Evolutionary conservation across 2,329 filamentous ascomycete species (phyloP).

Genomic region (Setomelanomma holmii): DNA sequence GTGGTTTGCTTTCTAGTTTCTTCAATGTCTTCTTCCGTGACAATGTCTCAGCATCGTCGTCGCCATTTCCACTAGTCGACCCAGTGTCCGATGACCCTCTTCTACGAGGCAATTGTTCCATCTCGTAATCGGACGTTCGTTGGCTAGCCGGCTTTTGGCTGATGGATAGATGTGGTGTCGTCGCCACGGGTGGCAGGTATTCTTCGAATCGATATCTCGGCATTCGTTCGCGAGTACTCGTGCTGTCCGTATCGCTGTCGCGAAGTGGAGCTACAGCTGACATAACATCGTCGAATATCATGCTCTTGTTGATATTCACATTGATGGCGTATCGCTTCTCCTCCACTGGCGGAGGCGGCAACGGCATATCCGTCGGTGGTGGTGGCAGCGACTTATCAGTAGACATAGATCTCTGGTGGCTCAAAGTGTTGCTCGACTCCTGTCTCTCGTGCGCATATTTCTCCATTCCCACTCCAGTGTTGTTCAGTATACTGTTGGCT

Average conservation of each 20-base stretch:
- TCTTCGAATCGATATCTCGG: conserved; percentile 34
- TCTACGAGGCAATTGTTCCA: conserved; percentile 21
- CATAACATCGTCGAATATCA: conserved; percentile 34
- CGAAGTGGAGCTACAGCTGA: conserved; percentile 18
- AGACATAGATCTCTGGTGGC: background rate
- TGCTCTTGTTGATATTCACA: conserved; percentile 38
- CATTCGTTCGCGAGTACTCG: conserved; percentile 22
- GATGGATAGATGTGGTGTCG: conserved; percentile 11
- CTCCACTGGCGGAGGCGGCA: conserved; percentile 24
- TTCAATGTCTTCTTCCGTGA: conserved; percentile 14
- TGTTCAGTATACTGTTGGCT: conserved; percentile 1
- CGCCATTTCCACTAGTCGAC: conserved; percentile 8
- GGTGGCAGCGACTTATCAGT: conserved; percentile 19
- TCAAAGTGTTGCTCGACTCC: conserved; percentile 1
- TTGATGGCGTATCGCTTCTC: conserved; percentile 31
- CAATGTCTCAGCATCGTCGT: conserved; percentile 5
- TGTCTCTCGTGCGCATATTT: conserved; percentile 4
- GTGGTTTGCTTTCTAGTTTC: conserved; percentile 16
- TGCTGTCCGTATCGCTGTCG: conserved; percentile 11
- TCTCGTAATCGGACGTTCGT: conserved; percentile 25
- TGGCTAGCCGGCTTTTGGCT: conserved; percentile 11
- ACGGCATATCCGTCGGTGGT: conserved; percentile 18
- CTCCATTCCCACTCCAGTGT: conserved; percentile 4
- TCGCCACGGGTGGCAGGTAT: conserved; percentile 23
- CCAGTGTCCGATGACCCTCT: conserved; percentile 5